phyloP scores from a whole-genome alignment of 2,329 filamentous ascomycete genomes.

The Taxawa tesnikishii region DNA sequence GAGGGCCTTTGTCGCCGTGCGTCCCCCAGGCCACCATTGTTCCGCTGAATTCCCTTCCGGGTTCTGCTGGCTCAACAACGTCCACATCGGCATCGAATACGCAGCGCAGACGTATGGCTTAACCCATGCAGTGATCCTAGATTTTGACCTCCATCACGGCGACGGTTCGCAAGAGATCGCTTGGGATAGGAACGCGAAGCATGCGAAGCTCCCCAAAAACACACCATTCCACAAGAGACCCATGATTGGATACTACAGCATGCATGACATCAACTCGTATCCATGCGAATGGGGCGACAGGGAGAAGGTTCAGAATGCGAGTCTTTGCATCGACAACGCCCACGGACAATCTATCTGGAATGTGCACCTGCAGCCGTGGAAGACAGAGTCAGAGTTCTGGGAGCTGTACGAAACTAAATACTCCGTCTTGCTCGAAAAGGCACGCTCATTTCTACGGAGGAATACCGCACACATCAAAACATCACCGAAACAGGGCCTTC shows the following conservation, averaged over 20 bases:
- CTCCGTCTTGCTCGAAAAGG: constrained; percentile 63
- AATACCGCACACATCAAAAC: constrained; percentile 56
- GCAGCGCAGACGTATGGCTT: constrained; percentile 71
- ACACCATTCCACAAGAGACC: constrained; percentile 67
- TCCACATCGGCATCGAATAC: constrained; percentile 92
- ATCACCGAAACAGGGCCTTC: constrained; percentile 44
- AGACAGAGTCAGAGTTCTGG: constrained; percentile 77
- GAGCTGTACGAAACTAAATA: constrained; percentile 72
- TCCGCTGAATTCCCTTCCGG: constrained; percentile 81
- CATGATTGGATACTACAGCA: constrained; percentile 86
- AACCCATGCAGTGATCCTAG: constrained; percentile 87
- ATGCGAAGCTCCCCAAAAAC: constrained; percentile 53
- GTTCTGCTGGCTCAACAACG: constrained; percentile 98
- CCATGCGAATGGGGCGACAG: constrained; percentile 90
- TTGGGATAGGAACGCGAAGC: constrained; percentile 76
- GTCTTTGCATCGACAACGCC: constrained; percentile 84
- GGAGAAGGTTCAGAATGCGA: constrained; percentile 87
- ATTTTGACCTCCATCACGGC: constrained; percentile 85
- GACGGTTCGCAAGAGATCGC: constrained; percentile 93
- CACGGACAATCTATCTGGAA: constrained; percentile 96
- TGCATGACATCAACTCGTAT: constrained; percentile 98
- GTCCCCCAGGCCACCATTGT: constrained; percentile 92
- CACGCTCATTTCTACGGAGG: constrained; percentile 59
- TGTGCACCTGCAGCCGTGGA: constrained; percentile 83
- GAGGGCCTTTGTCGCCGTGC: constrained; percentile 78